Conservation (phyloP, 495 filamentous ascomycete species). For the Penicillium salamii region DNA sequence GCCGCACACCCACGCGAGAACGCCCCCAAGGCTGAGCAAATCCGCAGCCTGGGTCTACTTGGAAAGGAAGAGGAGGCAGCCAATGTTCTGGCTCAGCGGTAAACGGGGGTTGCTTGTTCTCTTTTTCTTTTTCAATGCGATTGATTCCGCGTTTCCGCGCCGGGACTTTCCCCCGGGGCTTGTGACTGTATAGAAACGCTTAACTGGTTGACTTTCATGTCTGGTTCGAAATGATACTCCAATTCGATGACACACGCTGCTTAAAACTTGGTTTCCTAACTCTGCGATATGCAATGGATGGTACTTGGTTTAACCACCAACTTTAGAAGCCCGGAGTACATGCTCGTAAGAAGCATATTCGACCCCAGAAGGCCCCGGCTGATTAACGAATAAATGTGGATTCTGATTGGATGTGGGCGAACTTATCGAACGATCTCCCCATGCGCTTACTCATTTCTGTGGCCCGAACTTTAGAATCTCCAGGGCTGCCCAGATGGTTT, state of each 20-base stretch:
- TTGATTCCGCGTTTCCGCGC: conserved; percentile 30
- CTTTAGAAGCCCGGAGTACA: no score
- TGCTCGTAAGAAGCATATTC: background rate
- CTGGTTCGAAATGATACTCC: conserved; percentile 33
- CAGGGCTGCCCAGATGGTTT: no score
- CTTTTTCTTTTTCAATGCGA: conserved; percentile 25
- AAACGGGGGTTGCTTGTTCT: conserved; percentile 21
- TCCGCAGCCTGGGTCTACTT: conserved; percentile 79
- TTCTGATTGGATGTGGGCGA: background rate
- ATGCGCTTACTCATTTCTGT: background rate
- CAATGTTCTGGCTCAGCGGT: conserved; percentile 47
- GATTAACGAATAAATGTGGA: background rate
- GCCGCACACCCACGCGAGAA: conserved; percentile 74
- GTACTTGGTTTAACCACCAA: no score
- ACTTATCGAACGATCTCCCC: background rate
- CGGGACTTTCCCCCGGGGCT: conserved; percentile 21
- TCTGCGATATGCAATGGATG: background rate
- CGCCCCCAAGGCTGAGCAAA: conserved; percentile 68
- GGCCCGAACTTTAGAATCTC: background rate
- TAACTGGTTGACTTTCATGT: conserved; percentile 19
- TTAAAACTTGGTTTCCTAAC: no score
- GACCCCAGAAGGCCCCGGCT: conserved; percentile 1
- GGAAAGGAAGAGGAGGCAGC: conserved; percentile 79
- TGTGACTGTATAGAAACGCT: conserved; percentile 45
- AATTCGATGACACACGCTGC: conserved; percentile 14